These are phyloP conservation scores for Medicago arabica DNA, from an alignment of 306 rosid species.

Conservation along the genomic window DNA sequence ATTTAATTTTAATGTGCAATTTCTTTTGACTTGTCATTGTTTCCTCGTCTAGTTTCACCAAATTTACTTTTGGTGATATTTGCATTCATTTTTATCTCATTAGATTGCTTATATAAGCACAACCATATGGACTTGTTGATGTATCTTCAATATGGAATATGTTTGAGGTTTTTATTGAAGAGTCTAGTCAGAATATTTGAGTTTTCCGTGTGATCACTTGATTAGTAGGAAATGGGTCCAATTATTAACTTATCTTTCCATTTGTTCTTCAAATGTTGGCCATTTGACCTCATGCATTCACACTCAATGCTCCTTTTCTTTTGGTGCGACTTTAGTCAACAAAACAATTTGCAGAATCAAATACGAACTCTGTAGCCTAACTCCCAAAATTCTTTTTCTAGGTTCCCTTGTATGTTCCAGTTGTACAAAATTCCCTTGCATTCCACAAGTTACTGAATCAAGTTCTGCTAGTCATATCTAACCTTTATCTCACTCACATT, in stretches of 20 bases:
- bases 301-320: background rate
- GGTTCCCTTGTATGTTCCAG: constrained; percentile 2
- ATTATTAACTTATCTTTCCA: background rate
- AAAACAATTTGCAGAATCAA: constrained; percentile 4
- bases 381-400: background rate
- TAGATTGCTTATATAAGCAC: constrained; percentile 36
- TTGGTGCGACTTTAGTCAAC: background rate
- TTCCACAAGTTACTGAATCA: constrained; percentile 8
- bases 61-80: constrained; percentile 3
- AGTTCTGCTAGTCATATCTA: constrained; percentile 19
- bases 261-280: background rate
- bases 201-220: constrained; percentile 19
- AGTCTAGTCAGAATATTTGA: constrained; percentile 4
- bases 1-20: constrained; percentile 6
- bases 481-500: constrained; percentile 3
- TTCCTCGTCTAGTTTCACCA: constrained; percentile 21
- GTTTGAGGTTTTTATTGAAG: background rate
- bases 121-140: background rate
- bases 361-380: background rate
- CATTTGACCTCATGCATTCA: constrained; percentile 6
- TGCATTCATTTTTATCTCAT: constrained; percentile 32
- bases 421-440: background rate
- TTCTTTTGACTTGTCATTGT: background rate
- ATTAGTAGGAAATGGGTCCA: constrained; percentile 8
- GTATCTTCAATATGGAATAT: constrained; percentile 25